These are phyloP conservation scores for Madurella fahalii DNA, from an alignment of 2,329 filamentous ascomycete genomes.

Conservation along the genomic window DNA sequence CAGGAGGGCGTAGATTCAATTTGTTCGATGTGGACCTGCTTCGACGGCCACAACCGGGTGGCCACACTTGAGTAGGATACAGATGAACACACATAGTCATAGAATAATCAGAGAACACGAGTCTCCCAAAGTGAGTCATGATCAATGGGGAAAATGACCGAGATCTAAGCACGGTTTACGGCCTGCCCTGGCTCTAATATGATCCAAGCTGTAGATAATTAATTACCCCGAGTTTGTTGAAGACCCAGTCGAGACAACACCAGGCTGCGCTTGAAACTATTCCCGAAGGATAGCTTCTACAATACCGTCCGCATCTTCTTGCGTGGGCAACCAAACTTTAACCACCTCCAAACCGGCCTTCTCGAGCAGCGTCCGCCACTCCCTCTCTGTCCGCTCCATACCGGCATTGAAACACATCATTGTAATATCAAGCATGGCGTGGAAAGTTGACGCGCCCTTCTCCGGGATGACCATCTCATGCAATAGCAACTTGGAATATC, in stretches of 20 bases:
- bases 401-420: slow-evolving; percentile 27
- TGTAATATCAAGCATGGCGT: slow-evolving; percentile 29
- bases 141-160: background rate
- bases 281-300: background rate
- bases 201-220: background rate
- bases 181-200: background rate
- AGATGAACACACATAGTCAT: background rate
- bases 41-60: background rate
- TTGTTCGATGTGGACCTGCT: background rate
- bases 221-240: background rate
- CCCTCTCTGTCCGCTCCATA: slow-evolving; percentile 8
- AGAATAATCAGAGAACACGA: background rate
- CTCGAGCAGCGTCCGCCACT: slow-evolving; percentile 8
- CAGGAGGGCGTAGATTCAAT: background rate
- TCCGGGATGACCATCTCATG: slow-evolving; percentile 33
- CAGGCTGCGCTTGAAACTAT: background rate
- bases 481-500: slow-evolving; percentile 34
- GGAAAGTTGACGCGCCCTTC: slow-evolving; percentile 30
- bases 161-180: background rate
- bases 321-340: background rate
- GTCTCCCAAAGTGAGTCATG: background rate
- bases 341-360: background rate
- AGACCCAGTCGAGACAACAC: background rate
- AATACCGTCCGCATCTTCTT: background rate
- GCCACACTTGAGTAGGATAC: too few relatives aligned